Conservation (phyloP, 2,329 filamentous ascomycete genomes). For the Hymenoscyphus infarciens region DNA sequence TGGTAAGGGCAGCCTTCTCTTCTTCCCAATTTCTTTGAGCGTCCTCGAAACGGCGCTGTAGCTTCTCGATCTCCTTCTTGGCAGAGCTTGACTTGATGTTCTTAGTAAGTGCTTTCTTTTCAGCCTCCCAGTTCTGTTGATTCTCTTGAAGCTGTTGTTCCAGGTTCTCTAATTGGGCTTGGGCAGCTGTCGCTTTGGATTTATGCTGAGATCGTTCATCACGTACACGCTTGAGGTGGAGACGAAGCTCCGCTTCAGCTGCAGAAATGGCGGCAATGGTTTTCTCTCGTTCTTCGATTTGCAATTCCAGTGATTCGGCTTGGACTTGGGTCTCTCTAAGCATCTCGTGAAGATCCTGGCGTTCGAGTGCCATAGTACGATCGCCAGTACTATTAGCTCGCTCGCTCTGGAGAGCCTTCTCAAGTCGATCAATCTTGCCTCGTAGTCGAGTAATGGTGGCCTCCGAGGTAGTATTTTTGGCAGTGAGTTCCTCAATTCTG, state of each 20-base stretch:
- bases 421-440: constrained; percentile 42
- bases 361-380: constrained; percentile 54
- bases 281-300: constrained; percentile 65
- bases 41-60: background rate
- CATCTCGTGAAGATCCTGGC: constrained; percentile 56
- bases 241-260: constrained; percentile 57
- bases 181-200: constrained; percentile 22
- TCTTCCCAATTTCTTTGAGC: constrained; percentile 5
- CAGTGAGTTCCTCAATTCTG: constrained; percentile 40
- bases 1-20: background rate
- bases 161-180: constrained; percentile 28
- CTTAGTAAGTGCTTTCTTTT: constrained; percentile 38
- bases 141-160: constrained; percentile 40
- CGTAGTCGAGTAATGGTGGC: constrained; percentile 48
- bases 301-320: constrained; percentile 66
- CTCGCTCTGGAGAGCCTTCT: constrained; percentile 49
- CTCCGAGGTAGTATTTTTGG: constrained; percentile 41
- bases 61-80: constrained; percentile 2
- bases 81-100: background rate
- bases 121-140: constrained; percentile 42
- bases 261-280: constrained; percentile 55
- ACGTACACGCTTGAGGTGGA: constrained; percentile 67
- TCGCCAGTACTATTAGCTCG: constrained; percentile 55
- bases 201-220: constrained; percentile 54
- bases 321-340: constrained; percentile 61